Conservation (phyloP, 768 basidiomycete species). For the Suillus sp. region DNA sequence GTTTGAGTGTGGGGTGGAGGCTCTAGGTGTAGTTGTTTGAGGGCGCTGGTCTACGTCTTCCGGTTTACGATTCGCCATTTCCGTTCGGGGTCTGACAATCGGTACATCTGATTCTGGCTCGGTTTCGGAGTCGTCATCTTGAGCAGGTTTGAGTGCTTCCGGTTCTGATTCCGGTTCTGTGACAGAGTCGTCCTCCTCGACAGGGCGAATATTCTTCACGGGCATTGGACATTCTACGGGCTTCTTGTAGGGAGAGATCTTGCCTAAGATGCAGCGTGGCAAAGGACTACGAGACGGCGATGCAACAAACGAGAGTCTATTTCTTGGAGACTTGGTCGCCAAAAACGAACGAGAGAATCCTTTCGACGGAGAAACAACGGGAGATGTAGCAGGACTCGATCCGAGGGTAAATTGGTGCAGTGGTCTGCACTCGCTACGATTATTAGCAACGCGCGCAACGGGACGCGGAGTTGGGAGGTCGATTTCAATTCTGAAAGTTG, state of each 20-base stretch:
- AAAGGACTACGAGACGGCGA: constrained; percentile 6
- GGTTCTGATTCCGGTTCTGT: constrained; percentile 36
- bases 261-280: constrained; percentile 10
- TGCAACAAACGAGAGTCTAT: background rate
- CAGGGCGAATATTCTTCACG: constrained; percentile 13
- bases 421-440: constrained; percentile 7
- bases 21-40: constrained; percentile 1
- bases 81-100: constrained; percentile 16
- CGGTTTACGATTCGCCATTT: constrained; percentile 14
- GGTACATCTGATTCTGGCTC: constrained; percentile 36
- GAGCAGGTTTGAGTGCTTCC: constrained; percentile 5
- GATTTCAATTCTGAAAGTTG: background rate
- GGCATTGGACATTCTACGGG: constrained; percentile 7
- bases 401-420: constrained; percentile 5
- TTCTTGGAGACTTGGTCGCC: constrained; percentile 9
- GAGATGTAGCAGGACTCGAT: constrained; percentile 12
- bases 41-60: constrained; percentile 9
- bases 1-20: background rate
- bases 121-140: constrained; percentile 31
- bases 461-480: background rate
- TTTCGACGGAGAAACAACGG: constrained; percentile 5
- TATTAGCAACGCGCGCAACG: background rate
- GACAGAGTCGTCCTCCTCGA: constrained; percentile 26
- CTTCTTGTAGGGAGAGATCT: constrained; percentile 1
- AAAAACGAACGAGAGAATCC: constrained; percentile 5